phyloP scores from a whole-genome alignment of 352 stramenopile species.

The Phytopythium kandeliae region DNA sequence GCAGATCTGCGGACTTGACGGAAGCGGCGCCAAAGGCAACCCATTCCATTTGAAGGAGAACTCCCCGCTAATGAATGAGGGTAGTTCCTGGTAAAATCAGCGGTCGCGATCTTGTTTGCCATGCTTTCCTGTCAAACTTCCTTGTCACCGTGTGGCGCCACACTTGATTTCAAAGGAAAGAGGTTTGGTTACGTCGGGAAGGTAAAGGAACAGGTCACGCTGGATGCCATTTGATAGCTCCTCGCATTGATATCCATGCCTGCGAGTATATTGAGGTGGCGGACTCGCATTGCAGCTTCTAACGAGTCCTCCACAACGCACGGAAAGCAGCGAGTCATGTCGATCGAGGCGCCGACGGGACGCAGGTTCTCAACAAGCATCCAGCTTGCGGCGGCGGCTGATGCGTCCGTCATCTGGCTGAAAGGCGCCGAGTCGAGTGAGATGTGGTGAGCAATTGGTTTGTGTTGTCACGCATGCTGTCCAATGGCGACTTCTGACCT shows the following conservation, averaged over 20 bases:
- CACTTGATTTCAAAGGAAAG: too few relatives aligned
- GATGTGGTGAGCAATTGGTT: background rate
- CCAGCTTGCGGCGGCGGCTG: background rate
- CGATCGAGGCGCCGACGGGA: constrained; percentile 1
- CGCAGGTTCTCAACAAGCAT: background rate
- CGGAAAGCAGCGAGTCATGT: background rate
- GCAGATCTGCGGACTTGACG: too few relatives aligned
- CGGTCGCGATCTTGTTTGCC: background rate
- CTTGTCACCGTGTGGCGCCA: background rate
- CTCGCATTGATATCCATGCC: background rate
- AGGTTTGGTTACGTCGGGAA: too few relatives aligned
- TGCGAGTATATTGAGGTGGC: too few relatives aligned
- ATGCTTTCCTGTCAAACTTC: background rate
- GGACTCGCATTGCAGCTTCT: background rate
- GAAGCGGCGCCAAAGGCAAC: too few relatives aligned
- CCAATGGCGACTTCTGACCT: too few relatives aligned
- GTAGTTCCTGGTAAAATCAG: too few relatives aligned
- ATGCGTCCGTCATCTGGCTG: constrained; percentile 1
- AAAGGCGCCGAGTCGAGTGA: background rate
- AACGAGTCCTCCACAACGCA: background rate
- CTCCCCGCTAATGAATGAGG: too few relatives aligned
- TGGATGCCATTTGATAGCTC: too few relatives aligned
- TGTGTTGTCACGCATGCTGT: background rate
- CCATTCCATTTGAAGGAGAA: too few relatives aligned
- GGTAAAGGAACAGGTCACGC: too few relatives aligned